Evolutionary conservation across 495 filamentous ascomycete species (phyloP).

Genomic region (Hypoxylon fragiforme): DNA sequence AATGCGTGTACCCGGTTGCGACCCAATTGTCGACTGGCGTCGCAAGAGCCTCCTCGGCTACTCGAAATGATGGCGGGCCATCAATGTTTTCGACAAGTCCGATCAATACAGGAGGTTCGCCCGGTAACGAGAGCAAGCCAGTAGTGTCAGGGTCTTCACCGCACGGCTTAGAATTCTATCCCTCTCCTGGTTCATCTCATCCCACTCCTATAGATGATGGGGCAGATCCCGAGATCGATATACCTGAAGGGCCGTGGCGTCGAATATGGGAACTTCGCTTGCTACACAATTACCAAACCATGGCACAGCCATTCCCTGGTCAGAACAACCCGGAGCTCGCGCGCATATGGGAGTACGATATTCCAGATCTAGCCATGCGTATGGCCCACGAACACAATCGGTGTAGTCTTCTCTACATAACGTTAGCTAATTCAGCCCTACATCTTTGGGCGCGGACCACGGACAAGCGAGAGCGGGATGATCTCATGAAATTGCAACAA

Average conservation of each 20-base stretch:
- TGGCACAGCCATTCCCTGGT: slow-evolving; percentile 32
- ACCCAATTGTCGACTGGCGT: neutral
- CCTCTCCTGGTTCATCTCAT: slow-evolving; percentile 30
- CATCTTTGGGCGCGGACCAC: slow-evolving; percentile 39
- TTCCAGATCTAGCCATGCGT: slow-evolving; percentile 38
- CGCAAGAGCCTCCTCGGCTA: slow-evolving; percentile 10
- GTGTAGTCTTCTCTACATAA: slow-evolving; percentile 41
- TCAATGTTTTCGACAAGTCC: neutral
- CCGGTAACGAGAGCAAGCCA: slow-evolving; percentile 6
- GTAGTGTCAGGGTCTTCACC: slow-evolving; percentile 11
- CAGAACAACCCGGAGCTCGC: slow-evolving; percentile 14
- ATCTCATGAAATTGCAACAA: slow-evolving; percentile 36
- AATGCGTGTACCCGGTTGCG: slow-evolving; percentile 39
- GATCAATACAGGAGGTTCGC: neutral
- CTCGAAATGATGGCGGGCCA: slow-evolving; percentile 4
- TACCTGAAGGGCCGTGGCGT: slow-evolving; percentile 40
- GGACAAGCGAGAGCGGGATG: slow-evolving; percentile 36
- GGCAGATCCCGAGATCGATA: slow-evolving; percentile 24
- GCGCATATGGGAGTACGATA: slow-evolving; percentile 32
- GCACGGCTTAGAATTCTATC: slow-evolving; percentile 17
- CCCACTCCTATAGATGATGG: slow-evolving; percentile 15
- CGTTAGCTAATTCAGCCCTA: slow-evolving; percentile 40
- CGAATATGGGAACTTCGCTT: slow-evolving; percentile 43
- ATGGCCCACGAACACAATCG: slow-evolving; percentile 36
- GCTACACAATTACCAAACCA: slow-evolving; percentile 39